Evolutionary conservation across 441 rosid genomes (phyloP), one percentile per base, ranked within the genome.

Genomic region (Syzygium syzygioides): DNA sequence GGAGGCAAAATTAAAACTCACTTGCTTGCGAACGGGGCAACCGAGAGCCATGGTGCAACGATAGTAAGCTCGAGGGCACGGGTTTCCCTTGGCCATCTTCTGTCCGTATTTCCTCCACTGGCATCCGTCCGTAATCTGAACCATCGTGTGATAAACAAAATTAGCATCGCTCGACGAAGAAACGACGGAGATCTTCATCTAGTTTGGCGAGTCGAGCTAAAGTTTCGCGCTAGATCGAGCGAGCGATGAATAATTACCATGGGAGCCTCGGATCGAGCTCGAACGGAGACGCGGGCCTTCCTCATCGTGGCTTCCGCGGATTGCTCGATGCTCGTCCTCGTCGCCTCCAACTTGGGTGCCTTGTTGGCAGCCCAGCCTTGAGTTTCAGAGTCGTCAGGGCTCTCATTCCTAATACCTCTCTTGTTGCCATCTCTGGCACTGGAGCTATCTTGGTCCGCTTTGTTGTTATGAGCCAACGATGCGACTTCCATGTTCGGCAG

Each of bases 201-300:
- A 10, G 23, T 14, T 6, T 28, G 3, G 68, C 25, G 86, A 55
- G 26, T 30, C 12, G 34, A 45, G 26, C 17, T 15, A 19, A 48
- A 45, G 14, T 56, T 25, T 59, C 6, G 30, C 14, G 6, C 20
- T 19, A 52, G 54, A 41, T 50, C 54, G 54, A 25, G 11, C 30
- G 52, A 62, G 26, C 14, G 18, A n/a, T 28, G 23, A 53, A 37
- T 41, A 86, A 89, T 18, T 91, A 98, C 99, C 99, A 97, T 98
- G 80, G 99, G 96, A 91, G 98, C 98, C 94, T 98, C 99, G 32
- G 99, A 96, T 91, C 99, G 92, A 45, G 99, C 99, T 30, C 99
- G 98, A 86, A 98, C 98, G 0, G 99, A 97, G 86, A 98, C 99
- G 84, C 99, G 98, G 30, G 99, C 99, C 93, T 96, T 97, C 87